phyloP scores from a whole-genome alignment of 163 green algal species.

The Trebouxia gelatinosa region DNA sequence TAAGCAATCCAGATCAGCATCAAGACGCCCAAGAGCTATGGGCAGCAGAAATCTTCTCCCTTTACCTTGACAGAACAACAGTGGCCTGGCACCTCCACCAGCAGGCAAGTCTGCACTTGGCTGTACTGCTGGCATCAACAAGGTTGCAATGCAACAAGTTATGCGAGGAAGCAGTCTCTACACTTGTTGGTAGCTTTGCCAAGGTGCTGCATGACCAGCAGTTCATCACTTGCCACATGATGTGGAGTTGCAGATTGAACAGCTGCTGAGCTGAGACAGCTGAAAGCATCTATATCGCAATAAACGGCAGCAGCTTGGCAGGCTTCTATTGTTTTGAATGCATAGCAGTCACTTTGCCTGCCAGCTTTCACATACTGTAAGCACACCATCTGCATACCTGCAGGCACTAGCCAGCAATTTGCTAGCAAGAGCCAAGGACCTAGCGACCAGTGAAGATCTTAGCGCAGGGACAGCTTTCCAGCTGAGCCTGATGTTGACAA shows the following conservation, averaged over 20 bases:
- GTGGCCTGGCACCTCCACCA: slow-evolving; percentile 33
- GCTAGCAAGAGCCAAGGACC: slow-evolving; percentile 4
- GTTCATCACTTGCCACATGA: too few species aligned
- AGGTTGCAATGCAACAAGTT: too few species aligned
- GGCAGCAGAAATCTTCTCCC: not conserved
- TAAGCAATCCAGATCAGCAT: not conserved
- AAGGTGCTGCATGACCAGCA: slow-evolving; percentile 2
- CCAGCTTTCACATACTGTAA: too few species aligned
- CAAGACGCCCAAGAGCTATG: not conserved
- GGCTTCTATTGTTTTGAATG: too few species aligned
- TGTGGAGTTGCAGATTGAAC: not conserved
- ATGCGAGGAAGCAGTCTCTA: too few species aligned
- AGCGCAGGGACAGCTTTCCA: not conserved
- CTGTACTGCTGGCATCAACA: not conserved
- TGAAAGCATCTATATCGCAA: too few species aligned
- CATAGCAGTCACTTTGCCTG: too few species aligned
- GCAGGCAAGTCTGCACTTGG: not conserved
- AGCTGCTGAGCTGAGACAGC: not conserved
- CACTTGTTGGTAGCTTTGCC: too few species aligned
- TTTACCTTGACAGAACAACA: slow-evolving; percentile 11
- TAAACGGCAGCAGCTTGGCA: too few species aligned
- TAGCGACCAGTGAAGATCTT: slow-evolving; percentile 6
- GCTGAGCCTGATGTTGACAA: slow-evolving; percentile 6
- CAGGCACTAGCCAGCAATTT: slow-evolving; percentile 30
- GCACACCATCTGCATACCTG: too few species aligned